Conservation (phyloP, 2,329 filamentous ascomycete genomes). For the Calonectria henricotiae region DNA sequence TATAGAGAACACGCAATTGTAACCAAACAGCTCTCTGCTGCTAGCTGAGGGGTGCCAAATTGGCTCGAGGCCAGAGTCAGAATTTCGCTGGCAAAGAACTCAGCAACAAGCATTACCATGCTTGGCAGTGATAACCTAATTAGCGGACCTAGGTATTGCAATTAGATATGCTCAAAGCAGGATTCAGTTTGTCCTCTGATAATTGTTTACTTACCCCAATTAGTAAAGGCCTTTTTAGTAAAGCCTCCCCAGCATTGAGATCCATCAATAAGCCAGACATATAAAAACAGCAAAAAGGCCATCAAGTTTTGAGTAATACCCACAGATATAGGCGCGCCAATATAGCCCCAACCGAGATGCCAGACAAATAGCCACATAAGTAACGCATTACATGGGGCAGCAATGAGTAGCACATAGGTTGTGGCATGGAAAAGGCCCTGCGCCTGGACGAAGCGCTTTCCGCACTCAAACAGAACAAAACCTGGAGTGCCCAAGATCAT, state of each 20-base stretch:
- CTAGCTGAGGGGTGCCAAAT: constrained; percentile 84
- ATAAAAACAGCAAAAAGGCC: constrained; percentile 82
- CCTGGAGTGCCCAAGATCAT: constrained; percentile 82
- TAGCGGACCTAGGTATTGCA: constrained; percentile 67
- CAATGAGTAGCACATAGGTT: constrained; percentile 82
- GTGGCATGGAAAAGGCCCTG: constrained; percentile 86
- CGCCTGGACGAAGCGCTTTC: constrained; percentile 86
- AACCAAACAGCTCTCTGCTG: constrained; percentile 88
- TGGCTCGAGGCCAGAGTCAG: constrained; percentile 86
- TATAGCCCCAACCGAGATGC: constrained; percentile 78
- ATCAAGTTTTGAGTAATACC: constrained; percentile 84
- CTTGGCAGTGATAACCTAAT: constrained; percentile 89
- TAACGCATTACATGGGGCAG: constrained; percentile 82
- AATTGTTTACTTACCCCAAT: constrained; percentile 72
- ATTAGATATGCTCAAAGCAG: neutral
- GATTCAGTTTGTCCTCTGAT: neutral
- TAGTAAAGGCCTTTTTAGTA: constrained; percentile 77
- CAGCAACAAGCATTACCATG: constrained; percentile 93
- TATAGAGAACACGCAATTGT: constrained; percentile 87
- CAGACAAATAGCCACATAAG: constrained; percentile 87
- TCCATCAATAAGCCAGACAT: constrained; percentile 82
- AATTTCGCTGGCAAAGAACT: constrained; percentile 94
- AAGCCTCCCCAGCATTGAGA: constrained; percentile 89
- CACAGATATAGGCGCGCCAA: constrained; percentile 87
- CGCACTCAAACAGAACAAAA: constrained; percentile 83